Percentiles rank a stretch among this genome's conserved stretches.
Conservation (phyloP, 1,139 yeast genomes). For the Yamadazyma buinensis region DNA sequence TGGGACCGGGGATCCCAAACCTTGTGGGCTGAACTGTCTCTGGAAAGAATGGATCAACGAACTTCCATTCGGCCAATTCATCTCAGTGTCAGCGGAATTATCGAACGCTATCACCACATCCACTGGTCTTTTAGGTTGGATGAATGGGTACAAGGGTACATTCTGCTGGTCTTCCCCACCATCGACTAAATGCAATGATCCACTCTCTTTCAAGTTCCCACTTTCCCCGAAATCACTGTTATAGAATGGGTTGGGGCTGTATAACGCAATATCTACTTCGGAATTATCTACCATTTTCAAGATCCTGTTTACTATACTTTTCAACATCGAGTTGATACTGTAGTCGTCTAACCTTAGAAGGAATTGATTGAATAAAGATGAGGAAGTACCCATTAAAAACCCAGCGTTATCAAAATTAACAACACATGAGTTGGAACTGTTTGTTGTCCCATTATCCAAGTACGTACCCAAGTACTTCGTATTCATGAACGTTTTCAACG, state of each 20-base stretch:
- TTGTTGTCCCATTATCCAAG: slow-evolving; percentile 25
- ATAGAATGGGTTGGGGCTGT: slow-evolving; percentile 40
- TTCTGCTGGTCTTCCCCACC: slow-evolving; percentile 87
- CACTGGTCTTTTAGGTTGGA: slow-evolving; percentile 66
- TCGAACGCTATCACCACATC: slow-evolving; percentile 84
- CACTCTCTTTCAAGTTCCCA: slow-evolving; percentile 9
- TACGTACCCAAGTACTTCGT: slow-evolving; percentile 34
- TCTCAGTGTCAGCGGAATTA: slow-evolving; percentile 73
- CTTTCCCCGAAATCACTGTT: slow-evolving; percentile 16
- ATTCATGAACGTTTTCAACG: slow-evolving; percentile 28
- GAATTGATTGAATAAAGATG: slow-evolving; percentile 40
- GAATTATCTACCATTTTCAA: slow-evolving; percentile 22
- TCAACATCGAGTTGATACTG: slow-evolving; percentile 20
- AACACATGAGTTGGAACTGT: slow-evolving; percentile 23
- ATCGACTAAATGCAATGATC: slow-evolving; percentile 62
- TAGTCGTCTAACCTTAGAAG: slow-evolving; percentile 20
- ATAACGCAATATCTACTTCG: slow-evolving; percentile 38
- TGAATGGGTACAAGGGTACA: slow-evolving; percentile 72
- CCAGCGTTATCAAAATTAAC: slow-evolving; percentile 43
- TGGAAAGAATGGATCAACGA: slow-evolving; percentile 55
- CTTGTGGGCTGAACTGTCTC: slow-evolving; percentile 45
- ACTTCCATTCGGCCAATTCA: slow-evolving; percentile 75
- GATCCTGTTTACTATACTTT: slow-evolving; percentile 23
- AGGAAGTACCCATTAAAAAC: slow-evolving; percentile 43
- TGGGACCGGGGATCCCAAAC: slow-evolving; percentile 39